phyloP scores from a whole-genome alignment of 495 filamentous ascomycete genomes.

The Trichoderma gamsii region DNA sequence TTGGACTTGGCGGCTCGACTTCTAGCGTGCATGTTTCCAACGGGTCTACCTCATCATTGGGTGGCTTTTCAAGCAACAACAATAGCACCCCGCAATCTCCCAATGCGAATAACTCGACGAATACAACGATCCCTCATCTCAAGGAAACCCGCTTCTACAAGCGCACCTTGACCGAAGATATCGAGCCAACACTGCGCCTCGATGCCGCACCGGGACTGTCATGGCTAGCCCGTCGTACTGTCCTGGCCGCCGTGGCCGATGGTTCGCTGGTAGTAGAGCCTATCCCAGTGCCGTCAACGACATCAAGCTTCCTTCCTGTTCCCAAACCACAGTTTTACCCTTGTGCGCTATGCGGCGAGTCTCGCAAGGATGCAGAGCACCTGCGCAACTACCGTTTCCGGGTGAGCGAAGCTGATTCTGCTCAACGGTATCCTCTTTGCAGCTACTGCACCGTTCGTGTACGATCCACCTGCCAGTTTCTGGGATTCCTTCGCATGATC shows the following conservation, averaged over 20 bases:
- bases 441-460: constrained; percentile 78
- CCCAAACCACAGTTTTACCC: constrained; percentile 57
- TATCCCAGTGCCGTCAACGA: constrained; percentile 48
- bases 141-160: constrained; percentile 96
- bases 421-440: constrained; percentile 86
- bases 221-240: constrained; percentile 81
- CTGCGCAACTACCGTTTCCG: constrained; percentile 83
- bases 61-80: constrained; percentile 27
- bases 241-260: constrained; percentile 73
- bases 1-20: constrained; percentile 47
- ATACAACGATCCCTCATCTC: constrained; percentile 39
- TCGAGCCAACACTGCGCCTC: constrained; percentile 86
- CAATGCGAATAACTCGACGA: constrained; percentile 36
- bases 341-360: constrained; percentile 87
- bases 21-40: constrained; percentile 31
- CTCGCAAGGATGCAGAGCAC: constrained; percentile 59
- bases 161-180: constrained; percentile 75
- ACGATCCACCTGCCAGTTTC: constrained; percentile 82
- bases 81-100: constrained; percentile 45
- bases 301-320: constrained; percentile 34
- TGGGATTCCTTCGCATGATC: constrained; percentile 81
- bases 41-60: constrained; percentile 38
- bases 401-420: constrained; percentile 74
- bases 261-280: constrained; percentile 90
- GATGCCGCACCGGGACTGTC: constrained; percentile 86